Evolutionary conservation across 345 rosid genomes (phyloP).

Genomic region (Passiflora organensis): DNA sequence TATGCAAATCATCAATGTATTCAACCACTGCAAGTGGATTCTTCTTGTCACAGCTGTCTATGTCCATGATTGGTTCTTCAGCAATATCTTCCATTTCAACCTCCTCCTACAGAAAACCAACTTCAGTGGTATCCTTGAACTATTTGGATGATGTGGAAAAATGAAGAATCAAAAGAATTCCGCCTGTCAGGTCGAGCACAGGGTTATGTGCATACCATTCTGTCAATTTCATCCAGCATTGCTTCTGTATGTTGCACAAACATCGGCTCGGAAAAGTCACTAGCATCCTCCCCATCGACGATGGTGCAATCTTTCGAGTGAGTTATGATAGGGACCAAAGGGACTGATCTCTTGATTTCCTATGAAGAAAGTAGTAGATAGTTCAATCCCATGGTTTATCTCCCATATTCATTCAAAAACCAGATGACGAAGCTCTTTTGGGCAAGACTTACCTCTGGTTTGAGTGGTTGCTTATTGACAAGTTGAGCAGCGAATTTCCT

Average conservation of each 20-base stretch:
- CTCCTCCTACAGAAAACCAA: constrained; percentile 49
- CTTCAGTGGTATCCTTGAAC: too few relatives aligned
- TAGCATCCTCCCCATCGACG: constrained; percentile 41
- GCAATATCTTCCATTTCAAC: constrained; percentile 78
- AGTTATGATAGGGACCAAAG: constrained; percentile 18
- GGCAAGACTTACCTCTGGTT: constrained; percentile 40
- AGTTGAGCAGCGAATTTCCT: constrained; percentile 81
- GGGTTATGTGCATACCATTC: constrained; percentile 30
- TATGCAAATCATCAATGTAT: constrained; percentile 64
- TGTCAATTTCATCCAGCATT: constrained; percentile 77
- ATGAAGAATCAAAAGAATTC: too few relatives aligned
- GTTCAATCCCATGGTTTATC: background rate
- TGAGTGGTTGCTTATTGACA: constrained; percentile 51
- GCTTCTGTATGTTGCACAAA: constrained; percentile 88
- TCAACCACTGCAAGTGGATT: constrained; percentile 79
- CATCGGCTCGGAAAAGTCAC: constrained; percentile 64
- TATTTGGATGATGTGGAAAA: too few relatives aligned
- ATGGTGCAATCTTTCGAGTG: constrained; percentile 38
- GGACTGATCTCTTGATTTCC: constrained; percentile 41
- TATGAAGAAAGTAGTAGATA: constrained; percentile 15
- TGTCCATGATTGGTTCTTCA: constrained; percentile 54
- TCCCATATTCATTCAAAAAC: background rate
- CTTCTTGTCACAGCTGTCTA: constrained; percentile 61
- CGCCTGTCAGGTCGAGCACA: too few relatives aligned
- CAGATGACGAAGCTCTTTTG: background rate